Evolutionary conservation across 202 grass and related monocot genomes (phyloP).

Genomic region (Brachypodium distachyon): DNA sequence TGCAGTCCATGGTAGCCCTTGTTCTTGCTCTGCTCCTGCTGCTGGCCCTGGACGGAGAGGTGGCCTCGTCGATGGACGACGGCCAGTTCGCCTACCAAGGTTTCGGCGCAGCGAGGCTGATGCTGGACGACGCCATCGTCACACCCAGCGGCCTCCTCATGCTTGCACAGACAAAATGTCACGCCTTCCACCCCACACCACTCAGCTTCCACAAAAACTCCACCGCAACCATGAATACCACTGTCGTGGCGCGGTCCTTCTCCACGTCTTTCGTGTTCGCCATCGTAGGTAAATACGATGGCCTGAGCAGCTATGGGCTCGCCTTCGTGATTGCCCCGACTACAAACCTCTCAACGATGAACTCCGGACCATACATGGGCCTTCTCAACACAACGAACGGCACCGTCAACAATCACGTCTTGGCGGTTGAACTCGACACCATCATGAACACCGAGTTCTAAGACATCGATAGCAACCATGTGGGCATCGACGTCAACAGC

Average conservation of each 20-base stretch:
- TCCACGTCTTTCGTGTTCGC: conserved; percentile 17
- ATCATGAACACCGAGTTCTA: background rate
- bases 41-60: background rate
- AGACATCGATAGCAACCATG: conserved; percentile 19
- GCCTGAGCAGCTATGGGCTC: background rate
- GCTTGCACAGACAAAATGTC: conserved; percentile 26
- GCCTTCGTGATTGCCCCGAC: conserved; percentile 6
- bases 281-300: conserved; percentile 11
- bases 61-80: background rate
- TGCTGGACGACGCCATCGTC: conserved; percentile 18
- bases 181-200: conserved; percentile 26
- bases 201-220: conserved; percentile 9
- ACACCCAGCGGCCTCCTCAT: conserved; percentile 16
- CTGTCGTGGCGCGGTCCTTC: conserved; percentile 14
- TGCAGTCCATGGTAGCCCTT: background rate
- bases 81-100: conserved; percentile 23
- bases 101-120: conserved; percentile 11
- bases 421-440: conserved; percentile 19
- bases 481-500: conserved; percentile 15
- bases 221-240: background rate
- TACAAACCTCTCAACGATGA: background rate
- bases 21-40: background rate
- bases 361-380: background rate
- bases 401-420: background rate
- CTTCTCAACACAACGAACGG: conserved; percentile 5